Evolutionary conservation across 768 basidiomycete genomes (phyloP), one percentile per base, ranked within the genome.

Genomic region (Leccinum variicolor): DNA sequence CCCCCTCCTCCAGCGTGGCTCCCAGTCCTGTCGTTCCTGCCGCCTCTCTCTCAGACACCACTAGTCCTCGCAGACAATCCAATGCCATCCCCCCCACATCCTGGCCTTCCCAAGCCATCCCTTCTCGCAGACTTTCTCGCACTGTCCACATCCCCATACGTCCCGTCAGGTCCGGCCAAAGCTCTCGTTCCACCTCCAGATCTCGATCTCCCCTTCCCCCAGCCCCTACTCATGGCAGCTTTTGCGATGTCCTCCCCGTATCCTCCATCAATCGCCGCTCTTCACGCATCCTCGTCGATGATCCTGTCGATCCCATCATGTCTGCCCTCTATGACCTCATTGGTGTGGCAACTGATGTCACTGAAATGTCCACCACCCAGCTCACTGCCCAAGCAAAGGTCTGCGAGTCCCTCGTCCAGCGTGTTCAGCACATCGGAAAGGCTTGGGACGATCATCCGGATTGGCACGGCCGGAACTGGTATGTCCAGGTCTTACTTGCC

Each of bases 361-460:
- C 84, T 21, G 97, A 99, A 59, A 97, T 91, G 81, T 87, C 92
- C 39, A 80, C 94, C 57, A 79, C 86, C 4, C 87, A 93, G 62
- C 85, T 99, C 53, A 94, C 92, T 0, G 81, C 89, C 8, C 84
- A 90, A 61, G 87, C 95, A 52, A 93, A 94, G 71, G 71, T 84
- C 41, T 95, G 93, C 73, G 87, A 90, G 64, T 80, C 87, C 58
- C 83, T 95, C 59, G 94, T 99, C 23, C 90, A 92, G 68, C 83
- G 92, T 53, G 89, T 98, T 1, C 94, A 97, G 74, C 81, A 81
- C 58, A 91, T 98, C 61, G 97, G 97, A 62, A 90, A 86, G 69
- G 89, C 89, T 6, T 98, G 97, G 97, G 95, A 98, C 64, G 93
- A 96, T 52, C 92, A 98, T 74, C 92, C 94, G 21, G 94, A 98